phyloP scores from a whole-genome alignment of 2,329 filamentous ascomycete genomes.

The Septoria petroselini region DNA sequence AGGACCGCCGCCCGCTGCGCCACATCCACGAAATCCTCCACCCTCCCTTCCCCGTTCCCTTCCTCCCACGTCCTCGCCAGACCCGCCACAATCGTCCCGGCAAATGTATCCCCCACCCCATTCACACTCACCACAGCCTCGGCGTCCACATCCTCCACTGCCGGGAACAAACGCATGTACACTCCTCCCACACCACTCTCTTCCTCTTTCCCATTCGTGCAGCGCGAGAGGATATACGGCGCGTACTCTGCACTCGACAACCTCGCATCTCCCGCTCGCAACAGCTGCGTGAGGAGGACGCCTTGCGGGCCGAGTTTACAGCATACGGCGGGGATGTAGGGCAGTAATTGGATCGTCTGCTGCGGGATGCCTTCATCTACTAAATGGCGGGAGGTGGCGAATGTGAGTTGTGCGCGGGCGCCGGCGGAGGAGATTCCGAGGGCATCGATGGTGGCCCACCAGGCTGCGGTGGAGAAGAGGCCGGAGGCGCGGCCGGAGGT shows the following conservation, averaged over 20 bases:
- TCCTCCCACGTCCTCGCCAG: conserved; percentile 52
- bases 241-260: conserved; percentile 61
- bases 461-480: conserved; percentile 66
- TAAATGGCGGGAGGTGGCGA: conserved; percentile 63
- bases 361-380: conserved; percentile 80
- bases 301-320: conserved; percentile 78
- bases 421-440: conserved; percentile 69
- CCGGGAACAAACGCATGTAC: conserved; percentile 72
- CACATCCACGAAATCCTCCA: conserved; percentile 66
- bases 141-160: conserved; percentile 58
- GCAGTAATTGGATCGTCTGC: conserved; percentile 77
- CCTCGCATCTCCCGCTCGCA: conserved; percentile 65
- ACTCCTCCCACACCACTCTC: conserved; percentile 65
- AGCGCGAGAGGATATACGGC: conserved; percentile 68
- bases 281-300: conserved; percentile 69
- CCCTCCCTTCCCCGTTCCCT: conserved; percentile 41
- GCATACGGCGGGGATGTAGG: conserved; percentile 79
- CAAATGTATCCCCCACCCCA: conserved; percentile 88
- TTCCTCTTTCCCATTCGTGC: conserved; percentile 49
- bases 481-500: conserved; percentile 62
- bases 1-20: conserved; percentile 78
- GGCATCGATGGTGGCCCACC: conserved; percentile 77
- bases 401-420: conserved; percentile 67
- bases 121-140: conserved; percentile 82
- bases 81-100: conserved; percentile 79